Percentiles rank a stretch among this genome's conserved stretches.
Conservation (phyloP, 805 yeast genomes). For the Zygosaccharomyces kombuchaensis region DNA sequence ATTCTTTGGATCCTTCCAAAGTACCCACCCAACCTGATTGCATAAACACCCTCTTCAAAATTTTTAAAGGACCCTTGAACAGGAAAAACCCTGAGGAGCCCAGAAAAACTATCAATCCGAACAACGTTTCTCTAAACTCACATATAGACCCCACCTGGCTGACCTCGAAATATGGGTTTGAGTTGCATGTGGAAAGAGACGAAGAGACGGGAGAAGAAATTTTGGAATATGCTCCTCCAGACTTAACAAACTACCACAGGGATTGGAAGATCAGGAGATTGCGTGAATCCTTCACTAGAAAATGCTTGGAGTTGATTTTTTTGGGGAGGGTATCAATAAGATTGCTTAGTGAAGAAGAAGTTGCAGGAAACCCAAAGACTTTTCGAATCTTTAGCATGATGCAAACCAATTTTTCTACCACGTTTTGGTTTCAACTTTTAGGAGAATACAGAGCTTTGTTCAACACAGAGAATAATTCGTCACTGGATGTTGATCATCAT, state of each 20-base stretch:
- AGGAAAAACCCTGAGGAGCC: slow-evolving; percentile 40
- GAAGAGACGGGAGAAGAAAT: slow-evolving; percentile 24
- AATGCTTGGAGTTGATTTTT: slow-evolving; percentile 49
- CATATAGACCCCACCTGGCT: slow-evolving; percentile 55
- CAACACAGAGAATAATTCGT: slow-evolving; percentile 18
- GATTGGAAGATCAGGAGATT: slow-evolving; percentile 33
- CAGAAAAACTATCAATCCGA: slow-evolving; percentile 50
- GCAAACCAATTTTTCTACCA: slow-evolving; percentile 26
- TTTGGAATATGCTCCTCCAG: slow-evolving; percentile 45
- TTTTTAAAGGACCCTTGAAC: slow-evolving; percentile 62
- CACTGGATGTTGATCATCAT: slow-evolving; percentile 28
- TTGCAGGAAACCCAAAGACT: slow-evolving; percentile 13
- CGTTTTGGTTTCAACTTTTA: slow-evolving; percentile 31
- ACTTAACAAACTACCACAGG: slow-evolving; percentile 33
- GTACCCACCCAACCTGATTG: slow-evolving; percentile 57
- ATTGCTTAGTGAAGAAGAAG: slow-evolving; percentile 11
- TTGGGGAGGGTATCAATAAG: slow-evolving; percentile 37
- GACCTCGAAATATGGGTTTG: slow-evolving; percentile 44
- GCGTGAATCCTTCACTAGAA: slow-evolving; percentile 51
- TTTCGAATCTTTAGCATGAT: slow-evolving; percentile 29
- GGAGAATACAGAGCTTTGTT: slow-evolving; percentile 30
- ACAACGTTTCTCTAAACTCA: slow-evolving; percentile 50
- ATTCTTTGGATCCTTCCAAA: slow-evolving; percentile 22
- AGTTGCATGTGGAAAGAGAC: slow-evolving; percentile 25
- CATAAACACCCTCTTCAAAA: slow-evolving; percentile 55